Conservation (phyloP, 306 rosid genomes). For the Cercis canadensis region DNA sequence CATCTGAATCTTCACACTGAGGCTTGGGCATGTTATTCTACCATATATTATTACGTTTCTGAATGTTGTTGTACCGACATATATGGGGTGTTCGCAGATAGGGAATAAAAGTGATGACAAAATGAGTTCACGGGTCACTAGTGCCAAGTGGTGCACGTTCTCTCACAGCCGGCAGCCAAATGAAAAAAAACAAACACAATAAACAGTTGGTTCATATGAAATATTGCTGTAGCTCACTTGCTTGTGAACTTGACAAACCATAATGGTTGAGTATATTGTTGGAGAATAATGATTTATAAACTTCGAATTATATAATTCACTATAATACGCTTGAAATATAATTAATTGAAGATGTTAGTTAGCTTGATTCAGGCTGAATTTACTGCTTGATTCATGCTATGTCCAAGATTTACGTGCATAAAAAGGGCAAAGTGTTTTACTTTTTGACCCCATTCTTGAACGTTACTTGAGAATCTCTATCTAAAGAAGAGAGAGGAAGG, state of each 20-base stretch:
- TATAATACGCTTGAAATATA: neutral
- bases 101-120: conserved; percentile 28
- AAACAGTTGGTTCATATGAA: neutral
- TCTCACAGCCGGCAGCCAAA: conserved; percentile 13
- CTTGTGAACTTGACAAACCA: neutral
- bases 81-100: neutral
- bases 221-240: neutral
- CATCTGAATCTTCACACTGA: neutral
- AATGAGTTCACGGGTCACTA: conserved; percentile 29
- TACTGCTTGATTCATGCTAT: conserved; percentile 33
- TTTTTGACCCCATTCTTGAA: neutral
- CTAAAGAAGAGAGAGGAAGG: no score
- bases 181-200: neutral
- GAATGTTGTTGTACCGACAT: neutral
- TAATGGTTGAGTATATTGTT: neutral
- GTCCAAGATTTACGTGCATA: conserved; percentile 12
- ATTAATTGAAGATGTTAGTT: no score
- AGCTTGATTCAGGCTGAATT: conserved; percentile 23
- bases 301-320: no score
- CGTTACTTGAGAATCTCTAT: no score
- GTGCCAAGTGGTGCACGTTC: neutral
- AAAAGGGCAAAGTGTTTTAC: neutral
- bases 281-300: neutral
- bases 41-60: neutral
- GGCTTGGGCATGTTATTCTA: neutral